phyloP scores from a whole-genome alignment of 768 basidiomycete species.

The Trametes cingulata region DNA sequence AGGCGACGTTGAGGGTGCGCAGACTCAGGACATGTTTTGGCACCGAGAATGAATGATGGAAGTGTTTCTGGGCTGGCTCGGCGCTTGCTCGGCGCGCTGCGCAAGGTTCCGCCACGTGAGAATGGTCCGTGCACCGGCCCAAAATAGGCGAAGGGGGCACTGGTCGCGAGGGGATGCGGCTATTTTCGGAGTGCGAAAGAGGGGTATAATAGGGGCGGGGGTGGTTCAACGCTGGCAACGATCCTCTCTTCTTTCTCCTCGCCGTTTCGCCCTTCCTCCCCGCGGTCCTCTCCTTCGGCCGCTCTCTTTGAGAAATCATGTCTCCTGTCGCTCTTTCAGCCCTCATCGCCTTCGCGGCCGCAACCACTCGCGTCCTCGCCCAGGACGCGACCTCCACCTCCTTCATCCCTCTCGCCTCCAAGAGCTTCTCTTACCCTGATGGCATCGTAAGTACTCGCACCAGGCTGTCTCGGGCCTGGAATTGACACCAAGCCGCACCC shows the following conservation, averaged over 20 bases:
- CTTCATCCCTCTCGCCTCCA: conserved; percentile 31
- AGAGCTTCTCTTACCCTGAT: conserved; percentile 28
- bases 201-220: conserved; percentile 24
- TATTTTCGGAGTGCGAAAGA: conserved; percentile 21
- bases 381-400: conserved; percentile 27
- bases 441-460: conserved; percentile 20
- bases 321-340: conserved; percentile 38
- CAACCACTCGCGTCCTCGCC: conserved; percentile 26
- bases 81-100: not conserved
- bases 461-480: too few species aligned
- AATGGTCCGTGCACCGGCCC: conserved; percentile 17
- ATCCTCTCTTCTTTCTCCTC: conserved; percentile 10
- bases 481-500: not conserved
- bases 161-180: conserved; percentile 3
- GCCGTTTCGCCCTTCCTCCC: conserved; percentile 10
- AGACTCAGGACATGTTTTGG: not conserved
- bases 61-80: not conserved
- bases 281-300: conserved; percentile 17
- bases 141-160: not conserved
- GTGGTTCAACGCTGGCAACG: conserved; percentile 9
- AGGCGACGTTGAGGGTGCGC: conserved; percentile 20
- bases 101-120: not conserved
- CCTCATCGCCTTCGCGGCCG: conserved; percentile 33
- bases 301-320: conserved; percentile 27
- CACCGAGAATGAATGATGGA: not conserved